phyloP scores from a whole-genome alignment of 2,329 filamentous ascomycete species.

The Ambrosiella cleistominuta region DNA sequence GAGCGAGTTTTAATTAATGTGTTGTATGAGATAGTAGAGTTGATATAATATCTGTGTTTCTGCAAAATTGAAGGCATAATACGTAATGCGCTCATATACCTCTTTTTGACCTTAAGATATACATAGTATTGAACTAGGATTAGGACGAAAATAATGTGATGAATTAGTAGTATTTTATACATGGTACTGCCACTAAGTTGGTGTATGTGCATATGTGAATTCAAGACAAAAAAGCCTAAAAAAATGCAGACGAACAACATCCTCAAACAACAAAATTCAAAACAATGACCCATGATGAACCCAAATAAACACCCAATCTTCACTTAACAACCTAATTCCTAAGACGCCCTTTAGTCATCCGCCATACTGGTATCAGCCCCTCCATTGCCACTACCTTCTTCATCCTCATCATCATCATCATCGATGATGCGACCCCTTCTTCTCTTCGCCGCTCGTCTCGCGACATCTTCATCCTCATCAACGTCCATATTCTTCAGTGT shows the following conservation, averaged over 20 bases:
- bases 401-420: conserved; percentile 35
- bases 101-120: neutral
- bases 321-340: neutral
- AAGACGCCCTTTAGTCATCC: conserved; percentile 3
- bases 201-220: conserved; percentile 5
- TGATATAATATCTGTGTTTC: neutral
- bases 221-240: neutral
- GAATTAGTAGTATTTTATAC: neutral
- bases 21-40: neutral
- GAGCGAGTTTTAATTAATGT: too few relatives aligned
- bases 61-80: neutral
- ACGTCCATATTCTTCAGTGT: conserved; percentile 32
- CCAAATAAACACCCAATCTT: conserved; percentile 1
- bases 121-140: neutral
- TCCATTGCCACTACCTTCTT: conserved; percentile 19
- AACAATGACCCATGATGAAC: neutral
- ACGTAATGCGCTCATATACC: neutral
- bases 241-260: neutral
- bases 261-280: neutral
- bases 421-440: conserved; percentile 30
- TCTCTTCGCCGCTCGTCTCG: conserved; percentile 25
- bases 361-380: conserved; percentile 10
- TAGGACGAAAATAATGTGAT: neutral
- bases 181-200: conserved; percentile 5
- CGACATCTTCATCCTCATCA: conserved; percentile 35